Percentiles rank a stretch among this genome's conserved stretches.
Evolutionary conservation across 2,329 filamentous ascomycete genomes (phyloP).

Genomic region (Cladobotryum mycophilum): DNA sequence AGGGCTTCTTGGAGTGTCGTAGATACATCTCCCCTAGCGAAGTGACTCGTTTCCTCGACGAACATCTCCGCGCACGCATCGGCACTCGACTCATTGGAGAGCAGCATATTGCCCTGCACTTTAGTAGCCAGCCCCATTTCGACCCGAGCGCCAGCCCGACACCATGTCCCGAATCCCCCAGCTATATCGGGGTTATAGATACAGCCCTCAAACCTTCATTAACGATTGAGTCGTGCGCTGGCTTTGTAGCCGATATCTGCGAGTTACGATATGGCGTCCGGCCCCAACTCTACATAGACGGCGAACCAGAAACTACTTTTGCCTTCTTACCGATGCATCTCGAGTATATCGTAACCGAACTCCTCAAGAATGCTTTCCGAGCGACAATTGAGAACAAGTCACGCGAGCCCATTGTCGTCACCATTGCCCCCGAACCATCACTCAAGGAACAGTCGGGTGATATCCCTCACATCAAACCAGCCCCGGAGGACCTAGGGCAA

Average conservation of each 20-base stretch:
- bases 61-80: conserved; percentile 88
- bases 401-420: conserved; percentile 80
- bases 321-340: conserved; percentile 93
- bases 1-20: conserved; percentile 87
- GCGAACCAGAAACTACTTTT: conserved; percentile 80
- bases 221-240: conserved; percentile 77
- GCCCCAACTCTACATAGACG: conserved; percentile 73
- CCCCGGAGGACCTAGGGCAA: conserved; percentile 33
- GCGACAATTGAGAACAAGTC: conserved; percentile 84
- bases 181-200: conserved; percentile 93
- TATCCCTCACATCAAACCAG: conserved; percentile 25
- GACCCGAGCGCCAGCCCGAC: conserved; percentile 47
- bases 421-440: conserved; percentile 67
- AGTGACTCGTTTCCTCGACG: conserved; percentile 88
- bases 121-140: conserved; percentile 62
- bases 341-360: conserved; percentile 94
- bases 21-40: conserved; percentile 79
- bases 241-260: conserved; percentile 91
- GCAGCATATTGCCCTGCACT: conserved; percentile 90
- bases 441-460: conserved; percentile 21
- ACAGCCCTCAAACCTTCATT: conserved; percentile 76
- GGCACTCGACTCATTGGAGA: conserved; percentile 91
- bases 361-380: conserved; percentile 94
- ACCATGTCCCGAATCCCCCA: conserved; percentile 46
- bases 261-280: conserved; percentile 91